Evolutionary conservation across 75 land plant genomes (phyloP).

Genomic region (Selaginella tamariscina): DNA sequence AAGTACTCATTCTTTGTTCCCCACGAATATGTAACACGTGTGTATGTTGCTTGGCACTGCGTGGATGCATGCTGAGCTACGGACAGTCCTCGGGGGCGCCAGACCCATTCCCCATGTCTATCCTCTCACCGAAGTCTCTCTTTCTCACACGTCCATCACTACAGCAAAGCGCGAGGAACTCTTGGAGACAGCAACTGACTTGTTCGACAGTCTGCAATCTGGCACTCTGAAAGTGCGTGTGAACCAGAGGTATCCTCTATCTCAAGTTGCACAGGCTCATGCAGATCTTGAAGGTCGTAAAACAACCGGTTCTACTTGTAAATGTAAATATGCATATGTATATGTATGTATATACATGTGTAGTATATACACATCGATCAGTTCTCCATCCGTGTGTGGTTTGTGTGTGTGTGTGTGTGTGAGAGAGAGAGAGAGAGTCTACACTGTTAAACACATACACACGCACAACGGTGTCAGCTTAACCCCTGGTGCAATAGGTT

Average conservation of each 20-base stretch:
- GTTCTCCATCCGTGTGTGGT: too few relatives aligned
- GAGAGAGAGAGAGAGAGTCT: too few relatives aligned
- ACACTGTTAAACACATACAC: too few relatives aligned
- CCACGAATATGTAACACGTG: too few relatives aligned
- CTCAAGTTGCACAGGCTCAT: conserved; percentile 80
- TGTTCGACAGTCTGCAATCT: conserved; percentile 50
- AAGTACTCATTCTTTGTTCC: neutral
- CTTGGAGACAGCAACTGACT: conserved; percentile 62
- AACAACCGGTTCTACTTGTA: conserved; percentile 74
- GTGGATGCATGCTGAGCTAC: conserved; percentile 77
- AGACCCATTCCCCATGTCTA: conserved; percentile 59
- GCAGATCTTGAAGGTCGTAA: conserved; percentile 59
- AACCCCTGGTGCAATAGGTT: too few relatives aligned
- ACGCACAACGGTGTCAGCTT: too few relatives aligned
- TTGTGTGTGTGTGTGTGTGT: too few relatives aligned
- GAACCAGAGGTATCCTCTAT: conserved; percentile 64
- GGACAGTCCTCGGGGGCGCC: conserved; percentile 81
- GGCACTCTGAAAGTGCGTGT: conserved; percentile 58
- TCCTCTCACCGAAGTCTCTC: conserved; percentile 50
- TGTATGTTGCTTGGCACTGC: conserved; percentile 49
- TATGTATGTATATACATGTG: too few relatives aligned
- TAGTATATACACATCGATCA: too few relatives aligned
- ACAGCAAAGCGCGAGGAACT: conserved; percentile 66
- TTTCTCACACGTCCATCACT: conserved; percentile 78
- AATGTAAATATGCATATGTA: too few relatives aligned